phyloP scores from a whole-genome alignment of 75 land plant species.

The Cunninghamia lanceolata region DNA sequence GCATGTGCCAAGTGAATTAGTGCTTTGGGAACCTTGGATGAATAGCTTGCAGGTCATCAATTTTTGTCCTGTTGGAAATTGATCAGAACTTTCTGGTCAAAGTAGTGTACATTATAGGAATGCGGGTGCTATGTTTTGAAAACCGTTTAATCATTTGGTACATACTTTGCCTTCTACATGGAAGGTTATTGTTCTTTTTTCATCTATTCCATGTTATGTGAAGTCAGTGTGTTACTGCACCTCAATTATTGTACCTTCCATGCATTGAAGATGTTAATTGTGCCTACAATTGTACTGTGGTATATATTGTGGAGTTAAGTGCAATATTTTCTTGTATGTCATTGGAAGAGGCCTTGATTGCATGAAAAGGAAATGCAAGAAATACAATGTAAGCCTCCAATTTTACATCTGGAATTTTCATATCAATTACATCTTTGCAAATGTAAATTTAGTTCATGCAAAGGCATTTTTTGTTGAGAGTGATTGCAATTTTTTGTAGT shows the following conservation, averaged over 20 bases:
- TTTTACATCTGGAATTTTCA: neutral
- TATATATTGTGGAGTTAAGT: neutral
- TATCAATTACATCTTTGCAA: neutral
- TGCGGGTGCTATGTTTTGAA: neutral
- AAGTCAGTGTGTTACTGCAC: neutral
- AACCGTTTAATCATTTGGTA: neutral
- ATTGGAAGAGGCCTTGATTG: neutral
- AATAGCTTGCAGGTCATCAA: neutral
- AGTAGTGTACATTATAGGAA: neutral
- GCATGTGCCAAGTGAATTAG: conserved; percentile 54
- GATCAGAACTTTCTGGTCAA: neutral
- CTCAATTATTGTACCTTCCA: neutral
- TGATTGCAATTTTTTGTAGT: neutral
- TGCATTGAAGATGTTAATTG: neutral
- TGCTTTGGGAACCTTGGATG: neutral
- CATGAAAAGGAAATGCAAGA: neutral
- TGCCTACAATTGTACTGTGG: neutral
- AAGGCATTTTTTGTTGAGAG: neutral
- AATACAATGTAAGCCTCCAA: neutral
- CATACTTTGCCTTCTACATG: neutral
- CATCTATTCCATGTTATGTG: neutral
- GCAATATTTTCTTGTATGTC: neutral
- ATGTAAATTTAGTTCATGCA: neutral
- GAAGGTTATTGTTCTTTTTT: neutral
- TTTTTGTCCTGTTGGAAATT: neutral